Conservation (phyloP, 2,329 filamentous ascomycete species). For the Xylogone sp. region DNA sequence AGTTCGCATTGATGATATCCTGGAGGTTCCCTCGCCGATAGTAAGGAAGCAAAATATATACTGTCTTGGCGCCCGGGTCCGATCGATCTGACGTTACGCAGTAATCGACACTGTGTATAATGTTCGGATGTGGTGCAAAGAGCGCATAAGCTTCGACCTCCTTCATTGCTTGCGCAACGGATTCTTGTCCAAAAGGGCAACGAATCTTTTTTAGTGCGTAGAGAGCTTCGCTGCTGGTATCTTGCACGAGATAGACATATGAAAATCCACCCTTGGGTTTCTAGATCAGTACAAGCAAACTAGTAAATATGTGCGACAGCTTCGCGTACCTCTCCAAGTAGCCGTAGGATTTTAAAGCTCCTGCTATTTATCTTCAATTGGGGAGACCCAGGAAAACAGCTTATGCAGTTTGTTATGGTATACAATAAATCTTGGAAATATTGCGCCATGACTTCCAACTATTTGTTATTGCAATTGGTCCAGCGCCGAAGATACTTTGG, state of each 20-base stretch:
- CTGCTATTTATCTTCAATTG: constrained; percentile 93
- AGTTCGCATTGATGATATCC: constrained; percentile 97
- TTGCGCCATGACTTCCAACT: constrained; percentile 61
- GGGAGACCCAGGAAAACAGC: constrained; percentile 91
- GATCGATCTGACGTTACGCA: constrained; percentile 70
- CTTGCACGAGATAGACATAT: constrained; percentile 97
- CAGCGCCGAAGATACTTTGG: no score
- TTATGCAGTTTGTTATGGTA: constrained; percentile 90
- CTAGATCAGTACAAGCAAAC: not conserved
- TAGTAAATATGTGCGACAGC: not conserved
- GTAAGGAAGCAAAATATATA: constrained; percentile 94
- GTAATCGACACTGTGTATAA: constrained; percentile 84
- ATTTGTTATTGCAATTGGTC: no score
- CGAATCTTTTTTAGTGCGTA: constrained; percentile 98
- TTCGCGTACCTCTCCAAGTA: constrained; percentile 77
- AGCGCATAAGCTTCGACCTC: constrained; percentile 96
- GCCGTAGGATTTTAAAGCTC: constrained; percentile 90
- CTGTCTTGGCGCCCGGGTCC: constrained; percentile 75
- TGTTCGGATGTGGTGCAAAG: constrained; percentile 77
- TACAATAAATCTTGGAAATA: constrained; percentile 86
- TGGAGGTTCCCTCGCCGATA: constrained; percentile 94
- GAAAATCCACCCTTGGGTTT: constrained; percentile 80
- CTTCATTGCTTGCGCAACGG: constrained; percentile 88
- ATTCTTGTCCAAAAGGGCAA: constrained; percentile 96
- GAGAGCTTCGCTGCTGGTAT: constrained; percentile 75